Base-by-base conservation (phyloP, 192 early-diverging fungal genomes). In the Coemansia biformis region DNA sequence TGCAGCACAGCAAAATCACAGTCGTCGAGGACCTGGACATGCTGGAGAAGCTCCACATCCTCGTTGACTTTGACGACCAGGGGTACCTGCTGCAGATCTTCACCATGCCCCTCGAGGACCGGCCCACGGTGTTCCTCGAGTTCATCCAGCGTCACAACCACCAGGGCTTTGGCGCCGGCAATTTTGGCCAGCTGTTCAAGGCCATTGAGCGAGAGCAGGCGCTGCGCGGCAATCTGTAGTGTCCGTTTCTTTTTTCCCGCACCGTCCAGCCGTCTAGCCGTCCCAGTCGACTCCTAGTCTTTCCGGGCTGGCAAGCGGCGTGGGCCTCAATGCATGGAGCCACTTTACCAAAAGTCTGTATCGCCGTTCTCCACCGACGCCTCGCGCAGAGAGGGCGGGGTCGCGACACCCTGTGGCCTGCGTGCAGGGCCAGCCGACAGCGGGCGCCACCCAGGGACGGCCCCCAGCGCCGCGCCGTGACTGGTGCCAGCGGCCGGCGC, bases 151-250 rank as follows among this genome's bases (percentile, higher is more conserved):
- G 93, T 31, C 83, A 85, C 38, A 90, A 91, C 60, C 89, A 93
- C 69, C 75, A 87, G 67, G 90, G 89, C 24, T 95, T 95, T 65
- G 94, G 92, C 46, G 91, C 92, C 37, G 94, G 94, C 42, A 98
- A 98, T 81, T 96, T 98, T 80, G 89, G 92, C 85, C 88, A 89
- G 48, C 78, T 98, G 42, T 98, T 98, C 75, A 92, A 93, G 77
- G 85, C 88, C 35, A 85, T 98, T 48, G 95, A 98, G 79, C 69
- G 77, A 32, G 95, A 98, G 79, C 95, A 98, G 73, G 88, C 79
- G 4, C 77, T 85, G 47, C 86, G 95, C 41, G 95, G 95, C 36
- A 91, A 91, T 44, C 76, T 89, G 53, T 77, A 59, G 61, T 31
- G 31, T n/a, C 10, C 2, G 39, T 8, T 30, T 30, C 29, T 10